A percentile compares a stretch with the other conserved stretches of the same genome.
Conservation (phyloP, 129 eudicot species). For the Chrysanthemum seticuspe region DNA sequence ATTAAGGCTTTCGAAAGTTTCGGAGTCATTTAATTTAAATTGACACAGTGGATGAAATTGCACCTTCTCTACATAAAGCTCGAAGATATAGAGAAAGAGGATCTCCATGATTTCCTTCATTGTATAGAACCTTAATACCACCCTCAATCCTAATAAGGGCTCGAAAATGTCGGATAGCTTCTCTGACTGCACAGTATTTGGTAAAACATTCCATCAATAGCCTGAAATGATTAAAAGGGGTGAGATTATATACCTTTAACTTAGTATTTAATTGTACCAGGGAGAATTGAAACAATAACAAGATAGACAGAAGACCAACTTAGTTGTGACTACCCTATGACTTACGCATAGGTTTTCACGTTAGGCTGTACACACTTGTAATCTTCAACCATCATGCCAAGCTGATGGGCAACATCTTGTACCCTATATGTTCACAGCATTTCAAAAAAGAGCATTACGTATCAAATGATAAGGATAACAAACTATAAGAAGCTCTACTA, state of each 20-base stretch:
- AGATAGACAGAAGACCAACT: background rate
- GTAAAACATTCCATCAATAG: slow-evolving; percentile 95
- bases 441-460: background rate
- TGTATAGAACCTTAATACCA: slow-evolving; percentile 66
- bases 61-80: slow-evolving; percentile 90
- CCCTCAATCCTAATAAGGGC: slow-evolving; percentile 70
- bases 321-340: slow-evolving; percentile 16
- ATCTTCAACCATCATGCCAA: slow-evolving; percentile 98
- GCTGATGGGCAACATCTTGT: slow-evolving; percentile 93
- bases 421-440: slow-evolving; percentile 51
- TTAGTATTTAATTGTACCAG: background rate
- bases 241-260: slow-evolving; percentile 9
- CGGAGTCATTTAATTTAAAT: slow-evolving; percentile 7
- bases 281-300: background rate
- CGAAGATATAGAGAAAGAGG: slow-evolving; percentile 97
- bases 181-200: slow-evolving; percentile 77
- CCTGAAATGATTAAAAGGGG: slow-evolving; percentile 45
- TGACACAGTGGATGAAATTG: slow-evolving; percentile 9
- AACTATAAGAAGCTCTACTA: background rate
- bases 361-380: slow-evolving; percentile 84
- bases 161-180: slow-evolving; percentile 97
- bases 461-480: slow-evolving; percentile 1
- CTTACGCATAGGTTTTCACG: slow-evolving; percentile 97
- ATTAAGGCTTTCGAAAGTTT: too few relatives aligned
- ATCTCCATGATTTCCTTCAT: slow-evolving; percentile 81